These are phyloP conservation scores for Oenanthe javanica DNA, from an alignment of 140 eudicot species.

Conservation along the genomic window DNA sequence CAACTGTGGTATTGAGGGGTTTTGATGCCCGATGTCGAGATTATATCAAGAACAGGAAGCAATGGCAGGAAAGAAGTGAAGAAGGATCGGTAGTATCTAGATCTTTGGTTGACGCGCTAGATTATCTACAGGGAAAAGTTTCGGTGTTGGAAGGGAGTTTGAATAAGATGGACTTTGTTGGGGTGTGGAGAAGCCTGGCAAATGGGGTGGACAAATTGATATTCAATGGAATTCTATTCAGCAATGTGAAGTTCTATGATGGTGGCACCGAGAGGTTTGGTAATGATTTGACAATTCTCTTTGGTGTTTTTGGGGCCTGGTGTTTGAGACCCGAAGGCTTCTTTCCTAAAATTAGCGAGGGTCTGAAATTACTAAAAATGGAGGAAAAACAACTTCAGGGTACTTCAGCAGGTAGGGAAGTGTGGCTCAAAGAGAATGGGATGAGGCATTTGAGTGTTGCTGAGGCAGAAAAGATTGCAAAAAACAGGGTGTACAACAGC, in stretches of 20 bases:
- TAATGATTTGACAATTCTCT: slow-evolving; percentile 59
- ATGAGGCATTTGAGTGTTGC: slow-evolving; percentile 47
- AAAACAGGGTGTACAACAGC: slow-evolving; percentile 35
- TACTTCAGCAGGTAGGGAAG: slow-evolving; percentile 33
- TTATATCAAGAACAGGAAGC: slow-evolving; percentile 66
- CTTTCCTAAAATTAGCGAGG: slow-evolving; percentile 68
- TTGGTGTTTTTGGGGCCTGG: slow-evolving; percentile 71
- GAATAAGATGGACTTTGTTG: slow-evolving; percentile 65
- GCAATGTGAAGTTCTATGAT: slow-evolving; percentile 50
- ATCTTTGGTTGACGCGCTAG: slow-evolving; percentile 62
- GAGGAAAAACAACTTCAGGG: slow-evolving; percentile 40
- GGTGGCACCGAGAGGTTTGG: slow-evolving; percentile 69
- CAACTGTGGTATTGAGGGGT: slow-evolving; percentile 69
- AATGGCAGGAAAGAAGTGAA: slow-evolving; percentile 74
- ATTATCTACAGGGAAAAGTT: slow-evolving; percentile 69
- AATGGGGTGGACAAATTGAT: slow-evolving; percentile 49
- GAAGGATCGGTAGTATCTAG: slow-evolving; percentile 65
- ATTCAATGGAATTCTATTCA: slow-evolving; percentile 44
- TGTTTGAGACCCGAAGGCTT: slow-evolving; percentile 95
- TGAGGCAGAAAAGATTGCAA: slow-evolving; percentile 69
- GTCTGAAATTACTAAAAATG: slow-evolving; percentile 68
- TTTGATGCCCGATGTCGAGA: slow-evolving; percentile 66
- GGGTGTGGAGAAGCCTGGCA: slow-evolving; percentile 81
- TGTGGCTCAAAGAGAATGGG: slow-evolving; percentile 61
- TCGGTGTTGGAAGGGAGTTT: slow-evolving; percentile 48